Evolutionary conservation across 1,284 basidiomycete genomes (phyloP), one percentile per base, ranked within the genome.

Genomic region (Ganoderma multipileum): DNA sequence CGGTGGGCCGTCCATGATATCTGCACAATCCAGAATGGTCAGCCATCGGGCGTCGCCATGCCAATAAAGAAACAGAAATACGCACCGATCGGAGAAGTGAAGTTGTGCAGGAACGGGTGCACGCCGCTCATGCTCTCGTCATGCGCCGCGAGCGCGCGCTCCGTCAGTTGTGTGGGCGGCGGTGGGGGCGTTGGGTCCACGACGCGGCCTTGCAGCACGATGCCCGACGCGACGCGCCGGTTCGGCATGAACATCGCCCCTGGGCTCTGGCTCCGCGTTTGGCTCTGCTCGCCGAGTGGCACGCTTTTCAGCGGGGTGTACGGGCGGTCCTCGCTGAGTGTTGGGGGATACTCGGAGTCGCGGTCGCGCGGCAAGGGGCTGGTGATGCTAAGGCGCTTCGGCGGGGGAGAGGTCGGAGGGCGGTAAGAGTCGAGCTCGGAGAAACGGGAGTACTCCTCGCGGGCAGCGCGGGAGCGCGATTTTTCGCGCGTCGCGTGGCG

Each of bases 71-170:
- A 39, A 50, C 47, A 50, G 8, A 26, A 12, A 36, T 23, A 73
- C 74, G 23, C 70, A 78, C 77, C 77, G 50, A 78, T 77, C 2
- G 77, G 77, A 44, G 76, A 76, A 28, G 74, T 77, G 71, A 77
- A 78, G 66, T 76, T 76, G 70, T 77, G 74, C 65, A 78, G 68
- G 71, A 78, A 74, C 60, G 77, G 77, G 62, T 77, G 74, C 47
- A 78, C 73, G 63, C 41, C 70, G 61, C 66, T 64, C 65, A 66
- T 63, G 59, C 66, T 61, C 63, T 63, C 65, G 44, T 76, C 70
- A 41, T 76, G 77, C 55, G 67, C 72, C 52, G 72, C 65, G 50
- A 76, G 67, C 66, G 75, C 75, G 54, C 72, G 54, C 59, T 76
- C 73, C 41, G 76, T 76, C 63, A 77, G 67, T 20, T 67, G 61